Evolutionary conservation across 75 land plant species (phyloP), one percentile per base, ranked within the genome.

Genomic region (Isoetes taiwanensis): DNA sequence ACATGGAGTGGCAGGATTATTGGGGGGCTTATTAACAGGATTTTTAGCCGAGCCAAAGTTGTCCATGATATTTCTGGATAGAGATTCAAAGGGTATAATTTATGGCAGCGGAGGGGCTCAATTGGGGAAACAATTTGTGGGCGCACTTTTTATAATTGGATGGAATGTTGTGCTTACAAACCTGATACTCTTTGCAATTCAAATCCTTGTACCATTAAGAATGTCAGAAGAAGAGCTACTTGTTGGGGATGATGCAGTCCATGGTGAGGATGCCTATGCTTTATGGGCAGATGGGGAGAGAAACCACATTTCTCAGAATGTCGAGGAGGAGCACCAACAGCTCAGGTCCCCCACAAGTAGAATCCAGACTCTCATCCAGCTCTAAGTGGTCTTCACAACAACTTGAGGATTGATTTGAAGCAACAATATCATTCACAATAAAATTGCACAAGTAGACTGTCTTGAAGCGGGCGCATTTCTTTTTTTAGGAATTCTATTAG

Each of bases 41-140:
- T n/a, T 46, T 16, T n/a, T 46, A 46, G 50, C 50, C 6, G 50
- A 46, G 50, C 50, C 50, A 8, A 46, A 16, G 6, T 19, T 8
- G 16, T 6, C n/a, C 6, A 23, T 16, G 50, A 23, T 46, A 23
- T 16, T 8, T 46, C 43, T 33, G 27, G 1, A 28, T 27, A 34
- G 57, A 2, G 52, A 54, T 11, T 2, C 52, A 17, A 30, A 54
- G 17, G 73, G 73, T 20, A 19, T n/a, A 19, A 46, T 23, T 12
- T 16, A 23, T 3, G 50, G 50, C 4, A 23, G 16, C 6, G 50
- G 50, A 19, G 50, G 50, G 16, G 50, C 8, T 8, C 50, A 46
- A 23, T 46, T 46, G 6, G 50, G 50, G 4, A 5, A n/a, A 23
- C 50, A 46, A n/a, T 6, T 46, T 4, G 50, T 23, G 25, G 50